These are phyloP conservation scores for Cyclostephanos invisitatus DNA, from an alignment of 108 stramenopile genomes.

Conservation along the genomic window DNA sequence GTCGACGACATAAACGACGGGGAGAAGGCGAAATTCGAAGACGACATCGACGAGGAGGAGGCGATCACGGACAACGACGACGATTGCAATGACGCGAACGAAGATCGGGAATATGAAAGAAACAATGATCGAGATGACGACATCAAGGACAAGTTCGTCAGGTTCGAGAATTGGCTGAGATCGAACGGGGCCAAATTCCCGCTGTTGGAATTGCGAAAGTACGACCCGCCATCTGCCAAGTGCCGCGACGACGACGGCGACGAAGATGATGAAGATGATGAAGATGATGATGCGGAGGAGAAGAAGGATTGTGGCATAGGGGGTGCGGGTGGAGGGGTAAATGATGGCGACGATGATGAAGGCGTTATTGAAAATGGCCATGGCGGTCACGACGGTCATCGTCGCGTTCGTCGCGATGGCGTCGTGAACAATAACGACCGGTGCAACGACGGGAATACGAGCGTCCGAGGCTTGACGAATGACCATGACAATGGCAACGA, in stretches of 20 bases:
- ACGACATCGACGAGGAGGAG: not conserved
- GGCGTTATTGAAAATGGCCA: no score
- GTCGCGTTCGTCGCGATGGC: no score
- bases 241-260: constrained; percentile 1
- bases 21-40: no score
- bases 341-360: no score
- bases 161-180: constrained; percentile 51
- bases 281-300: not conserved
- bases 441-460: not conserved
- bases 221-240: constrained; percentile 17
- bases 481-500: not conserved
- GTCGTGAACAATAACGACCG: no score
- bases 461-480: no score
- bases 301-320: not conserved
- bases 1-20: no score
- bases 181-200: constrained; percentile 76
- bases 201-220: constrained; percentile 56
- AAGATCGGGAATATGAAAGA: no score
- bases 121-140: not conserved
- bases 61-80: not conserved
- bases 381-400: no score
- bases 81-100: not conserved
- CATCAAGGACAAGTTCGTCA: not conserved
- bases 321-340: not conserved
- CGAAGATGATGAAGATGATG: not conserved